Evolutionary conservation across 2,329 filamentous ascomycete genomes (phyloP).

Genomic region (Tolypocladium cylindrosporum): DNA sequence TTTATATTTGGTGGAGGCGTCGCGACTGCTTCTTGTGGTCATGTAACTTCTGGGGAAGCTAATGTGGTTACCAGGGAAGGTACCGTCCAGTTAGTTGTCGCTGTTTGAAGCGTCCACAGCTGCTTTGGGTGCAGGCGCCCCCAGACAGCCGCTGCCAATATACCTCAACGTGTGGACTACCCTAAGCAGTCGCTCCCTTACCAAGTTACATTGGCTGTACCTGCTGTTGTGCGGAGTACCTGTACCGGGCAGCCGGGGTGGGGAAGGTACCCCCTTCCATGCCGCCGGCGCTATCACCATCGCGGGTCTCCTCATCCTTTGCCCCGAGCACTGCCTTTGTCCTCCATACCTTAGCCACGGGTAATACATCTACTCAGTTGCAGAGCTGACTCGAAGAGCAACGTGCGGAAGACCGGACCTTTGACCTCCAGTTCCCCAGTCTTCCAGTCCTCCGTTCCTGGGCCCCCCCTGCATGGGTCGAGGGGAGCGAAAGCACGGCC

Average conservation of each 20-base stretch:
- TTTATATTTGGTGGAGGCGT: constrained; percentile 8
- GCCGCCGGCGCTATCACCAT: neutral
- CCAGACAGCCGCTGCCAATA: neutral
- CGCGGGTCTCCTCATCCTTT: neutral
- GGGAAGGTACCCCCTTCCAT: neutral
- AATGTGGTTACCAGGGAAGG: neutral
- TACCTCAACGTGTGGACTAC: neutral
- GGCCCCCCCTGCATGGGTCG: neutral
- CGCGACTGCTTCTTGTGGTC: neutral
- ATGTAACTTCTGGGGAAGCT: constrained; percentile 1
- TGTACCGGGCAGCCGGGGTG: neutral
- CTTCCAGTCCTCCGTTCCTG: neutral
- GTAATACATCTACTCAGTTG: neutral
- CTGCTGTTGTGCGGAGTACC: neutral
- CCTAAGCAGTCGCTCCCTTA: neutral
- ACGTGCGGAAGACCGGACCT: neutral
- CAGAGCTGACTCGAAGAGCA: neutral
- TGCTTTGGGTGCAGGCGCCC: neutral
- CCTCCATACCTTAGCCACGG: neutral
- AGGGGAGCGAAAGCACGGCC: neutral
- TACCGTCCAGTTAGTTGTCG: neutral
- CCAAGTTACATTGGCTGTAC: neutral
- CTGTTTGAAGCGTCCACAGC: neutral
- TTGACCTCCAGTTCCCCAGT: neutral
- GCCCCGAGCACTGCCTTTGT: neutral